phyloP scores from a whole-genome alignment of 2,329 filamentous ascomycete genomes.

The Fusarium nurragi region DNA sequence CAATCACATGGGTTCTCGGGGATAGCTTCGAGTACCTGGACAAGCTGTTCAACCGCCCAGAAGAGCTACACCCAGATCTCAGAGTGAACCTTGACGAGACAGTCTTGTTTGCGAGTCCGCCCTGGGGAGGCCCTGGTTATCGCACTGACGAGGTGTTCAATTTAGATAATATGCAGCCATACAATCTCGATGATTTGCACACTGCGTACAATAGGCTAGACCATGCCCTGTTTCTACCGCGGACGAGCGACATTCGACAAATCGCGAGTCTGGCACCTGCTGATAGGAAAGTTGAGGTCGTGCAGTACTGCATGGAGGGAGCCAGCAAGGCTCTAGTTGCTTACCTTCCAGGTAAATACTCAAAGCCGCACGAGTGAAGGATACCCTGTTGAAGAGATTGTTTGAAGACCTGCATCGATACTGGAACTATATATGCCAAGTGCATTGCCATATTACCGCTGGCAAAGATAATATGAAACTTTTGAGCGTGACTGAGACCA shows the following conservation, averaged over 20 bases:
- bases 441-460: neutral
- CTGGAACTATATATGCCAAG: neutral
- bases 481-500: neutral
- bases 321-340: slow-evolving; percentile 85
- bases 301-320: slow-evolving; percentile 92
- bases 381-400: neutral
- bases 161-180: slow-evolving; percentile 86
- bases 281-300: slow-evolving; percentile 71
- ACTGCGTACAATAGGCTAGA: slow-evolving; percentile 67
- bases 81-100: slow-evolving; percentile 54
- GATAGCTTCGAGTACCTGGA: slow-evolving; percentile 83
- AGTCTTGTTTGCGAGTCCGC: slow-evolving; percentile 66
- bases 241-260: slow-evolving; percentile 84
- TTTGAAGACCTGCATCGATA: neutral
- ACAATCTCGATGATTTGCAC: slow-evolving; percentile 73
- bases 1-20: slow-evolving; percentile 86
- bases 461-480: neutral
- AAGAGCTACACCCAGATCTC: slow-evolving; percentile 52
- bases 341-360: slow-evolving; percentile 60
- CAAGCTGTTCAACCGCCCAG: slow-evolving; percentile 51
- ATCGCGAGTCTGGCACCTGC: slow-evolving; percentile 68
- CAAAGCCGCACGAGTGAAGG: slow-evolving; percentile 9
- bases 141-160: slow-evolving; percentile 77
- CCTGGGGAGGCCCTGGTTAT: slow-evolving; percentile 69
- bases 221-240: slow-evolving; percentile 82